Evolutionary conservation across 1,139 yeast genomes (phyloP).

Genomic region (Pichia sp.): DNA sequence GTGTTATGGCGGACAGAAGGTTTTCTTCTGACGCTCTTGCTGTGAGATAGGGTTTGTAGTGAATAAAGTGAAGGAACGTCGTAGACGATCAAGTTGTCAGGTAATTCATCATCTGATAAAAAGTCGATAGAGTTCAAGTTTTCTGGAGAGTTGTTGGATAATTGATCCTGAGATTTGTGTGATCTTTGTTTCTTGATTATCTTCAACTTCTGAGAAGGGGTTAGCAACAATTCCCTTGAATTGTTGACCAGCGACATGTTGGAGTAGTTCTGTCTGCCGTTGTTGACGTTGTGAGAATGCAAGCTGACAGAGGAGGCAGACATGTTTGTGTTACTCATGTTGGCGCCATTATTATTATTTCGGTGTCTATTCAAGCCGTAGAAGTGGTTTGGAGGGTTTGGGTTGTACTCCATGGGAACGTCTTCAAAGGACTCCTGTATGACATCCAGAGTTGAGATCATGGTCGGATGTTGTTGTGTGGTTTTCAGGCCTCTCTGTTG

Average conservation of each 20-base stretch:
- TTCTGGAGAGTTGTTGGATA: constrained; percentile 15
- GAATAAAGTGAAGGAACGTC: constrained; percentile 67
- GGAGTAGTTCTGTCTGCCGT: constrained; percentile 4
- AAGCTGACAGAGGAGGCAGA: not conserved
- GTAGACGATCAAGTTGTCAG: constrained; percentile 51
- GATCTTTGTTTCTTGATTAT: constrained; percentile 33
- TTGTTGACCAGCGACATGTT: constrained; percentile 10
- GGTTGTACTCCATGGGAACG: constrained; percentile 22
- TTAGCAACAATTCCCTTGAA: constrained; percentile 28
- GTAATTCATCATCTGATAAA: constrained; percentile 49
- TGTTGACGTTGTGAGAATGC: not conserved
- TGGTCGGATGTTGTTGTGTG: too few species aligned
- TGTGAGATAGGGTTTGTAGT: constrained; percentile 32
- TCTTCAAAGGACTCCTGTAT: constrained; percentile 34
- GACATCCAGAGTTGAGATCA: constrained; percentile 23
- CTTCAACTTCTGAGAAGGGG: constrained; percentile 42
- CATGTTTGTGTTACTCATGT: not conserved
- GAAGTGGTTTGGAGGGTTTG: constrained; percentile 6
- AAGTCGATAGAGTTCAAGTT: constrained; percentile 23
- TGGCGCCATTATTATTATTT: not conserved
- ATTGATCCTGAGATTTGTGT: constrained; percentile 11
- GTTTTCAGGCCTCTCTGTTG: too few species aligned
- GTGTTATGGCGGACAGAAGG: constrained; percentile 14
- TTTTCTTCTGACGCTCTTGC: constrained; percentile 16
- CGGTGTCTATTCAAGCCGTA: constrained; percentile 5